These are phyloP conservation scores for Vaccinium darrowii DNA, from an alignment of 148 eudicot genomes.

Conservation along the genomic window DNA sequence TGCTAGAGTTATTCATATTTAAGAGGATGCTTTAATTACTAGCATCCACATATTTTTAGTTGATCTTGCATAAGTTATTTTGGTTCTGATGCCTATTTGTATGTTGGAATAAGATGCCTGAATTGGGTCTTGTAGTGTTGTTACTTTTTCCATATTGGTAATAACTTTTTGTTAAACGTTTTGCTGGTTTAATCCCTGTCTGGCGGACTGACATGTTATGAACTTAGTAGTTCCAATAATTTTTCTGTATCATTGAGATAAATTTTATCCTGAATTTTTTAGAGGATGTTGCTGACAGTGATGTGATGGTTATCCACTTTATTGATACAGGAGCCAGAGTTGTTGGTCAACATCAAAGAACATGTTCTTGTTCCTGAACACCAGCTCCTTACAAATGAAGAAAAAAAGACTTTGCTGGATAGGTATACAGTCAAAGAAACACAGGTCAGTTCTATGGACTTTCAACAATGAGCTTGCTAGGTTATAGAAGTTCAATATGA, in stretches of 20 bases:
- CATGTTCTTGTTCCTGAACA: constrained; percentile 94
- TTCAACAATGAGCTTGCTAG: background rate
- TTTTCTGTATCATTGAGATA: background rate
- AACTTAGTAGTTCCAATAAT: background rate
- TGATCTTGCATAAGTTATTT: background rate
- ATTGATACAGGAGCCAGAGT: constrained; percentile 72
- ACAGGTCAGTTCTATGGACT: constrained; percentile 53
- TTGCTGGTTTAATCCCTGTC: background rate
- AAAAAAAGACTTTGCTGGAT: constrained; percentile 81
- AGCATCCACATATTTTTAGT: background rate
- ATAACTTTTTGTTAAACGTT: background rate
- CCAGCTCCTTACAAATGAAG: constrained; percentile 70
- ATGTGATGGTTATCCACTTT: background rate
- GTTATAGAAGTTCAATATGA: background rate
- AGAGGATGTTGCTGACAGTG: background rate
- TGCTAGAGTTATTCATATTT: background rate
- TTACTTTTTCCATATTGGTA: background rate
- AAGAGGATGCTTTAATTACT: background rate
- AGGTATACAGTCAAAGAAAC: constrained; percentile 94
- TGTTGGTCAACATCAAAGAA: constrained; percentile 76
- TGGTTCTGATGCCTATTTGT: background rate
- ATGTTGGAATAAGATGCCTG: background rate
- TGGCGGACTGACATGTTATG: background rate
- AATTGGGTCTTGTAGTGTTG: background rate
- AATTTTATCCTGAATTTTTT: background rate